A percentile compares a stretch with the other conserved stretches of the same genome.
Evolutionary conservation across 345 rosid species (phyloP).

Genomic region (Camelina hispida): DNA sequence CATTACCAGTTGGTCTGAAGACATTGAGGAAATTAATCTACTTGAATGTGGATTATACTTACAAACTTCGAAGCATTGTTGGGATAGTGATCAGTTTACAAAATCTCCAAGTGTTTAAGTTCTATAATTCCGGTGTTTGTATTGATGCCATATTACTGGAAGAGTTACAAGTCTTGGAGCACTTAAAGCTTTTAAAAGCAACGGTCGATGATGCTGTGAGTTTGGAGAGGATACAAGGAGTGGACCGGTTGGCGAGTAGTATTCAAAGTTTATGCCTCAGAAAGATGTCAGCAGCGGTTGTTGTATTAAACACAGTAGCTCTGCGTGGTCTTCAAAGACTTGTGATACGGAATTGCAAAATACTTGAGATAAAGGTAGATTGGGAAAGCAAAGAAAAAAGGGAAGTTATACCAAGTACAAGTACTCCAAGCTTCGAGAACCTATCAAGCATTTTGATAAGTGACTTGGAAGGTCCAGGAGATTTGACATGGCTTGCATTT

Average conservation of each 20-base stretch:
- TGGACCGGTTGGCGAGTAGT: background rate
- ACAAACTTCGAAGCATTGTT: background rate
- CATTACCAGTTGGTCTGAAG: background rate
- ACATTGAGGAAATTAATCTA: background rate
- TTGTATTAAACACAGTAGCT: slow-evolving; percentile 14
- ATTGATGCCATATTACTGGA: background rate
- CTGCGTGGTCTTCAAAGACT: slow-evolving; percentile 9
- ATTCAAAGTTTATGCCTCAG: background rate
- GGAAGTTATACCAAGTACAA: background rate
- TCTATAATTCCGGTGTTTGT: background rate
- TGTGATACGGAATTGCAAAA: background rate
- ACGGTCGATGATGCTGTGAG: background rate
- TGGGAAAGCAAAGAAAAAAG: background rate
- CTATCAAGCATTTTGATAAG: background rate
- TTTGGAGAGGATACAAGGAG: background rate
- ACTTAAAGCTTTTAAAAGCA: background rate
- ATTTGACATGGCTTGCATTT: background rate
- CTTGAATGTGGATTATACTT: slow-evolving; percentile 11
- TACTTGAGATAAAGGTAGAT: background rate
- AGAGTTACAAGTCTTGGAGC: slow-evolving; percentile 12
- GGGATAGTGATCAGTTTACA: background rate
- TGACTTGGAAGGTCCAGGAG: background rate
- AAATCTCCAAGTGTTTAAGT: slow-evolving; percentile 16
- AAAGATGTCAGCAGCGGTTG: background rate
- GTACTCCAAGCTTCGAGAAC: background rate